A percentile compares a stretch with the other conserved stretches of the same genome.
Conservation (phyloP, 495 filamentous ascomycete species). For the Platismatia glauca region DNA sequence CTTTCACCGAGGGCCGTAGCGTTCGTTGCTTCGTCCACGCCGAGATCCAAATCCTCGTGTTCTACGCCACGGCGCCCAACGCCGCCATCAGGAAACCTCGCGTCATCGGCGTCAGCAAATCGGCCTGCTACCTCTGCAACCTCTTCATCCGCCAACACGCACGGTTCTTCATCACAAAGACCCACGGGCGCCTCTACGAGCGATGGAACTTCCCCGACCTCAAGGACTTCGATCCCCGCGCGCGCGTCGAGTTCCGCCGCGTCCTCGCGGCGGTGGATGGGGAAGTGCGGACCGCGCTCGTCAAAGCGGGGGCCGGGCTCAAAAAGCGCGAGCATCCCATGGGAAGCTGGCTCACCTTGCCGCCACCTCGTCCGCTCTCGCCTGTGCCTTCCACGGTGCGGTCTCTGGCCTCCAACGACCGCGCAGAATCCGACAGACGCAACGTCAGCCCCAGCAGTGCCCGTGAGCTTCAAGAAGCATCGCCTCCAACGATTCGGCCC, state of each 20-base stretch:
- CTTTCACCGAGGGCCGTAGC: too few relatives aligned
- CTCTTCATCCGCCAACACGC: slow-evolving; percentile 20
- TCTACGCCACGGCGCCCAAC: not conserved
- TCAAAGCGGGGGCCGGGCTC: not conserved
- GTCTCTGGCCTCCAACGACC: too few relatives aligned
- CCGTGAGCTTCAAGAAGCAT: too few relatives aligned
- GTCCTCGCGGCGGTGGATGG: not conserved
- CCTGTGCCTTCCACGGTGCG: too few relatives aligned
- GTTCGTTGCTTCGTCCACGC: slow-evolving; percentile 19
- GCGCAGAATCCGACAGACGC: too few relatives aligned
- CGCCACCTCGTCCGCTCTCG: not conserved
- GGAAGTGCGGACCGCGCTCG: not conserved
- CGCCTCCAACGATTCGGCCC: too few relatives aligned
- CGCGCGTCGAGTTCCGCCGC: too few relatives aligned
- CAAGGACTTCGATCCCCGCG: too few relatives aligned
- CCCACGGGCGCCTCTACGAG: slow-evolving; percentile 20
- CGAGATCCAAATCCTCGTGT: slow-evolving; percentile 21
- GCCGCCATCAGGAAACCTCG: slow-evolving; percentile 5
- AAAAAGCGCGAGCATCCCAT: not conserved
- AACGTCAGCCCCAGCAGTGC: too few relatives aligned
- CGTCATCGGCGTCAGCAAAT: slow-evolving; percentile 22
- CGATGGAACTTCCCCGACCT: slow-evolving; percentile 19
- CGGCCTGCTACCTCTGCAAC: slow-evolving; percentile 24
- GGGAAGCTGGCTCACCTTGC: not conserved
- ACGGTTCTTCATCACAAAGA: slow-evolving; percentile 16